phyloP scores from a whole-genome alignment of 192 early-diverging fungal species.

The Cladochytrium replicatum region DNA sequence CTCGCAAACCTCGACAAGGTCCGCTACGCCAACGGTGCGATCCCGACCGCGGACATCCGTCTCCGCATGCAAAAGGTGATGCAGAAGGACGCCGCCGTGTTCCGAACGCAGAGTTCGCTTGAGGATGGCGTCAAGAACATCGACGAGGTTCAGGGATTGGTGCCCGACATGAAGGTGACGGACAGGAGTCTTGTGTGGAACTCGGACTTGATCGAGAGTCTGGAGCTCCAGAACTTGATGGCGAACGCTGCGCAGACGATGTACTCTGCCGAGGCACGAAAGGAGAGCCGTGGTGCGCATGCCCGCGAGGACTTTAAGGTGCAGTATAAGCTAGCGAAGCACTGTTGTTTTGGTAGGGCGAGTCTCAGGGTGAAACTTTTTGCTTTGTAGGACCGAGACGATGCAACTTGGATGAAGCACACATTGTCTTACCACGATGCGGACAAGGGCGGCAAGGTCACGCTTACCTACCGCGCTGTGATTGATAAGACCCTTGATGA shows the following conservation, averaged over 20 bases:
- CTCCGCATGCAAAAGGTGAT: conserved; percentile 97
- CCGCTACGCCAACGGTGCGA: conserved; percentile 70
- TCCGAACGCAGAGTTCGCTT: conserved; percentile 80
- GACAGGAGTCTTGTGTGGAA: conserved; percentile 98
- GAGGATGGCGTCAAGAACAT: conserved; percentile 83
- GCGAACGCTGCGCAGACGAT: conserved; percentile 87
- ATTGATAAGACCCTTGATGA: conserved; percentile 77
- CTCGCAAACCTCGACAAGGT: conserved; percentile 94
- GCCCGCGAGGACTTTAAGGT: conserved; percentile 90
- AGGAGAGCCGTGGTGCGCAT: conserved; percentile 98
- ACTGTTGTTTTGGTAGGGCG: no score
- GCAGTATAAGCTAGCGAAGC: no score
- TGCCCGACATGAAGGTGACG: conserved; percentile 75
- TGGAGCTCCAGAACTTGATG: conserved; percentile 96
- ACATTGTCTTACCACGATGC: conserved; percentile 89
- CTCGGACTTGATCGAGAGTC: conserved; percentile 90
- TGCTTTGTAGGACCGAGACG: conserved; percentile 80
- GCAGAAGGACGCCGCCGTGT: conserved; percentile 96
- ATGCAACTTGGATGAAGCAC: conserved; percentile 97
- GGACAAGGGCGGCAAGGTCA: conserved; percentile 64
- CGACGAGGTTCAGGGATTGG: conserved; percentile 66
- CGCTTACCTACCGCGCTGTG: conserved; percentile 78
- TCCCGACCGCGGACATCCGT: conserved; percentile 74
- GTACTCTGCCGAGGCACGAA: conserved; percentile 75
- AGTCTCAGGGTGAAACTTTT: no score